Percentiles rank a stretch among this genome's conserved stretches.
Evolutionary conservation across 140 eudicot genomes (phyloP).

Genomic region (Anethum foeniculum): DNA sequence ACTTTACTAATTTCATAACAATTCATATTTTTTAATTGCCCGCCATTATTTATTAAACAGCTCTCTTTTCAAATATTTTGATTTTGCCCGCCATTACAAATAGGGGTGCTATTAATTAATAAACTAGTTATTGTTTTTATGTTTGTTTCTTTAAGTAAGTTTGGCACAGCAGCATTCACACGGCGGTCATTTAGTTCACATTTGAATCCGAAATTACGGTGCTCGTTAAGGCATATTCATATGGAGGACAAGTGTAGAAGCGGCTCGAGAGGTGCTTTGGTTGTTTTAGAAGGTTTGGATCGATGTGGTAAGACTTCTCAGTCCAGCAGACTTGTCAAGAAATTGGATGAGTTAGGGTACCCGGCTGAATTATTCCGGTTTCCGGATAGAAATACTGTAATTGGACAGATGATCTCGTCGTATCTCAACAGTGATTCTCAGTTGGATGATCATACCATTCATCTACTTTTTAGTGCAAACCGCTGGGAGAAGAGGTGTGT

Average conservation of each 20-base stretch:
- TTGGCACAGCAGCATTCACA: constrained; percentile 26
- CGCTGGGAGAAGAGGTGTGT: constrained; percentile 97
- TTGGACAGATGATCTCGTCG: constrained; percentile 83
- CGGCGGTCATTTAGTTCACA: constrained; percentile 20
- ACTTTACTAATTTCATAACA: neutral
- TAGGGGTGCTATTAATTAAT: too few species aligned
- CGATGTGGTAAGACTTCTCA: constrained; percentile 95
- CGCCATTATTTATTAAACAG: neutral
- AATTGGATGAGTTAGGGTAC: constrained; percentile 51
- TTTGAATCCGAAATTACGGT: constrained; percentile 22
- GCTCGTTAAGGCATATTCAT: constrained; percentile 36
- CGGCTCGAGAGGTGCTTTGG: constrained; percentile 70
- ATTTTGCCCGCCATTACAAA: neutral
- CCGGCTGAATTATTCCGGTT: constrained; percentile 73
- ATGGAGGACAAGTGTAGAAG: constrained; percentile 38
- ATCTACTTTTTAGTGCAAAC: constrained; percentile 89
- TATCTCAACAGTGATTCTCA: constrained; percentile 74
- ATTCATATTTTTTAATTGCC: neutral
- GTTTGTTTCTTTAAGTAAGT: constrained; percentile 12
- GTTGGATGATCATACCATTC: constrained; percentile 82
- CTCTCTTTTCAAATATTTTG: neutral
- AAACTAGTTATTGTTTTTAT: neutral
- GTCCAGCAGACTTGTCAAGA: constrained; percentile 37
- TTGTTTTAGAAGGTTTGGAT: constrained; percentile 93
- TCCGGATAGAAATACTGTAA: constrained; percentile 84